Evolutionary conservation across 164 flowering plant genomes (phyloP).

Genomic region (Aristolochia contorta): DNA sequence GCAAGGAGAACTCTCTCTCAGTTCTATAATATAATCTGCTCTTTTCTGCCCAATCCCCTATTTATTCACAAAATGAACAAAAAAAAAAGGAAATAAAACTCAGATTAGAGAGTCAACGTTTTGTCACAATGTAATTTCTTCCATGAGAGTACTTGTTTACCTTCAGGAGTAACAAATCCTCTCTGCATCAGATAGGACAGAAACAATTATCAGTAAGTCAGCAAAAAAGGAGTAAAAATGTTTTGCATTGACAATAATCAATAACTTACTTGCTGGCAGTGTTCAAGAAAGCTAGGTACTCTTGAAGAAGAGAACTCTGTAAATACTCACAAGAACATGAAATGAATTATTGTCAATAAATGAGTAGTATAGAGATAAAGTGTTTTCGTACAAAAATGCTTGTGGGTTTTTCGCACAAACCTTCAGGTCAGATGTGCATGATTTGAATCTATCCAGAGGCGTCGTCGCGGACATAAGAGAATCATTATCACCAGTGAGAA

Average conservation of each 20-base stretch:
- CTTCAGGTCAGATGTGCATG: conserved; percentile 54
- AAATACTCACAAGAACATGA: conserved; percentile 1
- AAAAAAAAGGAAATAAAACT: background rate
- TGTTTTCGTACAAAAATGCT: no score
- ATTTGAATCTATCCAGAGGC: conserved; percentile 54
- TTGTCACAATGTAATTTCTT: no score
- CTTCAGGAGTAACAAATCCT: conserved; percentile 64
- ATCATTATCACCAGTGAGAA: conserved; percentile 11
- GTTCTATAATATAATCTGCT: conserved; percentile 63
- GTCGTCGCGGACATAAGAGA: conserved; percentile 17
- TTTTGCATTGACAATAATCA: background rate
- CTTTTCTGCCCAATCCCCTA: conserved; percentile 85
- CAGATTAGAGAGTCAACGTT: background rate
- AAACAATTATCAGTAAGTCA: background rate
- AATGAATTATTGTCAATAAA: background rate
- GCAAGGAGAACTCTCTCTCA: conserved; percentile 51
- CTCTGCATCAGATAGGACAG: conserved; percentile 32
- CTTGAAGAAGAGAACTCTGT: conserved; percentile 61
- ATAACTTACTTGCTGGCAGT: conserved; percentile 61
- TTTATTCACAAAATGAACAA: background rate
- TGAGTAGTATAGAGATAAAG: no score
- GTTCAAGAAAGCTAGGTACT: conserved; percentile 69
- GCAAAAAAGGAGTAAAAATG: background rate
- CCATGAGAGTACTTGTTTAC: conserved; percentile 17
- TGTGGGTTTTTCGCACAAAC: conserved; percentile 17